Evolutionary conservation across 2,329 filamentous ascomycete genomes (phyloP), one percentile per base, ranked within the genome.

Genomic region (Ophiostoma sp.): DNA sequence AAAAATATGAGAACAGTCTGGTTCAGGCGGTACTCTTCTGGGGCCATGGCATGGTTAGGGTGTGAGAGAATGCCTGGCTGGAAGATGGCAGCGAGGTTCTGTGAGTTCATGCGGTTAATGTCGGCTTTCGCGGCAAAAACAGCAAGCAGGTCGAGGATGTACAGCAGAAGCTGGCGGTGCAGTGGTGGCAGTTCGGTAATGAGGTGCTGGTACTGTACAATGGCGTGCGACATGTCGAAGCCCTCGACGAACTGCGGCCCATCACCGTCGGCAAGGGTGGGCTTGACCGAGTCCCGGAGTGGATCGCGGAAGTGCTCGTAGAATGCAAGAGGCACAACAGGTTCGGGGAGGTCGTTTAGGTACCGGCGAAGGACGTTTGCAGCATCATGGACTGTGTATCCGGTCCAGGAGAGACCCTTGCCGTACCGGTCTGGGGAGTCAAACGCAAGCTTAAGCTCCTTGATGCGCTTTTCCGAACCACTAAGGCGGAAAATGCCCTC

Each of bases 91-190:
- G 95, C 92, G 65, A 99, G 82, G 77, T 99, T 99, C 75, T 91
- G 90, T 44, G 90, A 89, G 77, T 91, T 97, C 95, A 99, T 99
- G 74, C 95, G 91, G 79, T 99, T 99, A 76, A 96, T 87, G 74
- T 98, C 94, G 0, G 94, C 91, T 80, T 99, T 99, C 75, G 94
- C 95, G 5, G 95, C 94, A 77, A 99, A 99, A 20, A 99, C 95
- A 1, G 95, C 95, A 33, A 99, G 87, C 15, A 99, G 84, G 79
- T 99, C 95, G 57, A 99, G 86, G 70, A 99, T 96, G 78, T 99
- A 99, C 31, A 99, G 87, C 17, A 99, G 86, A 1, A 99, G 83
- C 79, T 99, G 95, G 71, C 94, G 89, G 78, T 99, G 98, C 44
- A 99, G 83, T 1, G 94, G 92, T 11, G 95, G 95, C 15, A 99